Evolutionary conservation across 768 basidiomycete species (phyloP), one percentile per base, ranked within the genome.

Genomic region (Trametes cingulata): DNA sequence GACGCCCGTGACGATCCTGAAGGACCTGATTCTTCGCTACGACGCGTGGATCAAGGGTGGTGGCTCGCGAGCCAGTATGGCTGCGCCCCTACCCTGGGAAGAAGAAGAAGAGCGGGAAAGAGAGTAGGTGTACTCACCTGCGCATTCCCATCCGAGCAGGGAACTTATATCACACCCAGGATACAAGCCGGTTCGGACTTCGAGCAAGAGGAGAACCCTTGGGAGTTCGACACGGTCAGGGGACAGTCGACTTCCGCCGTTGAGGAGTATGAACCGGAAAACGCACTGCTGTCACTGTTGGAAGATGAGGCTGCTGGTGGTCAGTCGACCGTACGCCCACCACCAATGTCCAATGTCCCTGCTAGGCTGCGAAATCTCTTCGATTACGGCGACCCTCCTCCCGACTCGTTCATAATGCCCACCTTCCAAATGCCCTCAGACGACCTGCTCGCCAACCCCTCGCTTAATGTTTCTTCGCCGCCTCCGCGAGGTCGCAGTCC

Each of bases 291-390:
- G 13, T 40, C 27, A 2, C 27, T 57, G 2, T 19, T 62, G 17
- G 60, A 68, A 41, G 64, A 69, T 27, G 73, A 73, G 24, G 67
- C 65, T 39, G 54, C 68, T 14, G 57, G 65, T 1, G 65, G 68
- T 12, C 75, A 77, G 54, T 65, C 77, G 17, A 88, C 86, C 22
- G 71, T 86, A 29, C 80, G 84, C 14, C 80, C 83, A 2, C 70
- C 77, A 0, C 67, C 74, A 40, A 64, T 78, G n/a, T 78, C 80
- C 15, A 78, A 80, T 47, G 68, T 94, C 12, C 93, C 94, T 2
- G 85, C 86, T 1, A 94, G 91, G 0, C 77, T 95, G 2, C 88
- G 93, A 0, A 77, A 80, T 37, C 77, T 97, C 10, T 97, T 97
- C 71, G 89, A 90, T 56, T 82, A 85, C 45, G 82, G 80, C 10